A percentile compares a stretch with the other conserved stretches of the same genome.
Conservation (phyloP, 1,284 basidiomycete genomes). For the Cutaneotrichosporon sp. region DNA sequence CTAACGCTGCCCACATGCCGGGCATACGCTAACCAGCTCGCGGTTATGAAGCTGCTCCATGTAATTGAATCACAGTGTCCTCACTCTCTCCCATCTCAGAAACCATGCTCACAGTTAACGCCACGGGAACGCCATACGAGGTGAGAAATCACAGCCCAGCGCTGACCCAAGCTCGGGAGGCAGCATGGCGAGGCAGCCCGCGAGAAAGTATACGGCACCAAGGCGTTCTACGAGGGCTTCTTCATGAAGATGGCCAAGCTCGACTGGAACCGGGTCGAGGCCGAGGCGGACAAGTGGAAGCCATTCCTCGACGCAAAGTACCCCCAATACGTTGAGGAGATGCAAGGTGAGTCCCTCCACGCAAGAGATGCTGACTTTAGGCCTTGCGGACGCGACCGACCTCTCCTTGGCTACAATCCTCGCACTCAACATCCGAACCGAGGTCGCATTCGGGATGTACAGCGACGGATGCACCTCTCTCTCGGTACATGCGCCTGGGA, state of each 20-base stretch:
- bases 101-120: conserved; percentile 17
- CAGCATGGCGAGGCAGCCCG: conserved; percentile 21
- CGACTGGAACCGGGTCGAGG: conserved; percentile 18
- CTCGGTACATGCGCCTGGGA: conserved; percentile 7
- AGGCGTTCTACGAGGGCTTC: conserved; percentile 26
- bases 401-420: conserved; percentile 15
- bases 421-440: conserved; percentile 27
- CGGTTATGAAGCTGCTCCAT: too few species aligned
- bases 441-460: conserved; percentile 24
- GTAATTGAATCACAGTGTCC: too few species aligned
- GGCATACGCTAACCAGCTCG: neutral
- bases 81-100: neutral
- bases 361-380: conserved; percentile 6
- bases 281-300: conserved; percentile 19
- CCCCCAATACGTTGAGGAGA: conserved; percentile 23
- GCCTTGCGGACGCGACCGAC: conserved; percentile 20
- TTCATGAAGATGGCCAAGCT: conserved; percentile 22
- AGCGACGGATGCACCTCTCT: conserved; percentile 25
- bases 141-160: neutral
- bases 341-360: conserved; percentile 14
- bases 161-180: conserved; percentile 20
- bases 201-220: conserved; percentile 19
- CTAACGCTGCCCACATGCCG: neutral
- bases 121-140: conserved; percentile 22
- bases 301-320: conserved; percentile 20